Conservation (phyloP, 2,329 filamentous ascomycete species). For the Neonectria magnoliae region DNA sequence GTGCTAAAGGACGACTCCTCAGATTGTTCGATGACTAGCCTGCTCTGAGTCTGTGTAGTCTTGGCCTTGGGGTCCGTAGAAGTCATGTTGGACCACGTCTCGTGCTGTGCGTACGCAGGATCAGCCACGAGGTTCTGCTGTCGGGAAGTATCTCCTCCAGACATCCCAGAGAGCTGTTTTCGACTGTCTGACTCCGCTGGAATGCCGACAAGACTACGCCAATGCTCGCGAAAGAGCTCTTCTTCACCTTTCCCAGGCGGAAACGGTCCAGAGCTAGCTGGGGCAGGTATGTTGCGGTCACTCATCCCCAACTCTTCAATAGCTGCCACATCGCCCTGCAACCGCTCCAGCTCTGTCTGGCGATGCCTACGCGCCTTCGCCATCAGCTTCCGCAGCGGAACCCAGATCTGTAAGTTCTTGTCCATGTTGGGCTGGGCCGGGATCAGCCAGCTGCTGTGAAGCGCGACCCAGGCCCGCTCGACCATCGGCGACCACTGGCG, state of each 20-base stretch:
- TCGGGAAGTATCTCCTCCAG: fast-evolving
- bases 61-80: background rate
- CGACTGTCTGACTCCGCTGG: fast-evolving
- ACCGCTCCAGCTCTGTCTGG: conserved; percentile 46
- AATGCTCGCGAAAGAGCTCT: conserved; percentile 24
- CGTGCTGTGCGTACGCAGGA: background rate
- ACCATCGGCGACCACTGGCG: conserved; percentile 56
- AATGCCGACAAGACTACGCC: conserved; percentile 24
- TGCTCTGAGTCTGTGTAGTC: background rate
- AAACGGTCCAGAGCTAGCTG: conserved; percentile 44
- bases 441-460: conserved; percentile 57
- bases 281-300: conserved; percentile 41
- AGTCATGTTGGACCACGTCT: background rate
- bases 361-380: conserved; percentile 51
- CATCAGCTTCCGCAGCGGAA: conserved; percentile 54
- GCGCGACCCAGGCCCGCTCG: conserved; percentile 59
- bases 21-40: background rate
- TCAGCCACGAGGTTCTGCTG: background rate
- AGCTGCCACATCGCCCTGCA: conserved; percentile 42
- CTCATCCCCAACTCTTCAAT: conserved; percentile 42
- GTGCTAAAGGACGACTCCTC: background rate
- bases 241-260: background rate
- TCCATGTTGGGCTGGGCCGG: conserved; percentile 36
- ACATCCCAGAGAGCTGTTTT: too few species aligned
- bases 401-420: conserved; percentile 50